Percentiles rank a stretch among this genome's conserved stretches.
Conservation (phyloP, 768 basidiomycete species). For the Calocybe gangraenosa region DNA sequence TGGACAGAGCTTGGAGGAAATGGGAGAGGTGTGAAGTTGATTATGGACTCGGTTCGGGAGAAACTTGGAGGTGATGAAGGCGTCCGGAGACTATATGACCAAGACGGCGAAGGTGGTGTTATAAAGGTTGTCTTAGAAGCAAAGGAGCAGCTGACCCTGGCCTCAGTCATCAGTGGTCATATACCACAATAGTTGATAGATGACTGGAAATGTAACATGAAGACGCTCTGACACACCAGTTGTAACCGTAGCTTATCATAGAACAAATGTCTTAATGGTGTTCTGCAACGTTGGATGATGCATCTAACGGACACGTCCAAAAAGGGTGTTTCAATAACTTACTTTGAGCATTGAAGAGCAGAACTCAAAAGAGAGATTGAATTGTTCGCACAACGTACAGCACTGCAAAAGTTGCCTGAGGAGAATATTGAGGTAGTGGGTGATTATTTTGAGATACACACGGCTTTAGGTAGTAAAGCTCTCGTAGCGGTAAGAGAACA, state of each 20-base stretch:
- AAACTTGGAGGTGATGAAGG: conserved; percentile 45
- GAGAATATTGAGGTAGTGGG: too few relatives aligned
- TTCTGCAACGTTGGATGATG: too few relatives aligned
- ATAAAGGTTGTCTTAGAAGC: conserved; percentile 33
- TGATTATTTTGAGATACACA: conserved; percentile 5
- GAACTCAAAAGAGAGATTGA: too few relatives aligned
- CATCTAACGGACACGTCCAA: too few relatives aligned
- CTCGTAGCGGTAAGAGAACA: neutral
- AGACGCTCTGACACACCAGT: too few relatives aligned
- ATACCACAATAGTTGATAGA: neutral
- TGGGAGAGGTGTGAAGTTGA: conserved; percentile 45
- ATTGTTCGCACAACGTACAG: too few relatives aligned
- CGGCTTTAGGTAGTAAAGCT: neutral
- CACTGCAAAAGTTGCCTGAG: too few relatives aligned
- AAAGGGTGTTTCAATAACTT: too few relatives aligned
- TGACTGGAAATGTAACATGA: too few relatives aligned
- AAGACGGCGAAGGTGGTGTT: conserved; percentile 34
- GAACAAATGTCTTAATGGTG: too few relatives aligned
- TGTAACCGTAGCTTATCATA: too few relatives aligned
- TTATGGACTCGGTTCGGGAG: conserved; percentile 41
- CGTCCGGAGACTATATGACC: conserved; percentile 32
- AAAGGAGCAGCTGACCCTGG: conserved; percentile 26
- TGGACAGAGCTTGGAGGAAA: conserved; percentile 45
- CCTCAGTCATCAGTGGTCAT: neutral
- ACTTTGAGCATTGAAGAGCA: too few relatives aligned